Evolutionary conservation across 371 early-diverging fungal genomes (phyloP), one percentile per base, ranked within the genome.

Genomic region (Caulochytrium protostelioides): DNA sequence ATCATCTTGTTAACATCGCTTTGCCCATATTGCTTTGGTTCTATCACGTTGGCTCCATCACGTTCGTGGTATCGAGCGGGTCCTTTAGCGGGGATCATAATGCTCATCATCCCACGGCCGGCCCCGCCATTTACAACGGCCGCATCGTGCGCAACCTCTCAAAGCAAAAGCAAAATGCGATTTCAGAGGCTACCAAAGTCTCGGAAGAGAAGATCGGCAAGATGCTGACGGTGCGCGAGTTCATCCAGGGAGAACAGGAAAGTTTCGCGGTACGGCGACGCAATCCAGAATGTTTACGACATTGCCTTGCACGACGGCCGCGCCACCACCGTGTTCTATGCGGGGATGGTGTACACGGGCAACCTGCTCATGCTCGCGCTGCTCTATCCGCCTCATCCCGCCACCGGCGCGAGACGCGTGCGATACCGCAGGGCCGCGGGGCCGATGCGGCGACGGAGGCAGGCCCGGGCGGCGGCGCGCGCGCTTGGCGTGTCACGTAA

Each of bases 201-300:
- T 72, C 76, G 1, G 76, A 79, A 38, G 83, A 77, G 44, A 65
- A 70, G 15, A 50, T 84, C 19, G 49, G 67, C 36, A 66, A 55
- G 30, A 63, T 82, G 13, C 65, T 79, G 30, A 81, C 79, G 0
- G 82, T 83, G 1, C 66, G 73, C 41, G 72, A 79, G 19, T 83
- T 78, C 46, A 69, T 70, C 4, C 61, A 65, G 30, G 79, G n/a
- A 83, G 46, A 35, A 52, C n/a, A 35, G 30, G 2, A 77, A 75
- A 47, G 49, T 50, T 1, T 48, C 49, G 12, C 53, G 62, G 3
- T 83, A 75, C 40, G 48, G 46, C 7, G 38, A 47, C 12, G 52
- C 56, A 31, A 71, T 70, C 15, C 45, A 62, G 27, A 50, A 60
- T 29, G 69, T 78, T n/a, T 72, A 66, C 43, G 41, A 45, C 4